Percentiles rank a stretch among this genome's conserved stretches.
Conservation (phyloP, 176 grass and related monocot species). For the Oryza longistaminata region DNA sequence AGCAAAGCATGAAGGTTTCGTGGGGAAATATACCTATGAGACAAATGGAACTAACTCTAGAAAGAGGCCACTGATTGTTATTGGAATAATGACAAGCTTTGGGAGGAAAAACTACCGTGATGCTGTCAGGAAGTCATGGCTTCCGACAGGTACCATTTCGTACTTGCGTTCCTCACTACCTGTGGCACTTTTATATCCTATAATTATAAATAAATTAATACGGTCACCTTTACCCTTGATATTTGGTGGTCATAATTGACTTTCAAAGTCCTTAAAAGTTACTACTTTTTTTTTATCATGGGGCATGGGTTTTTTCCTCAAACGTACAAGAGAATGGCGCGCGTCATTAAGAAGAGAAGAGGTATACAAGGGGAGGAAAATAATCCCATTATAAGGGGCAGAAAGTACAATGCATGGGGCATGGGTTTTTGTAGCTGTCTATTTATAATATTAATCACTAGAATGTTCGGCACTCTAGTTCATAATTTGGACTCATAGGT, state of each 20-base stretch:
- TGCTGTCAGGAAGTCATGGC: conserved; percentile 90
- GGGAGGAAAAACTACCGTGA: conserved; percentile 88
- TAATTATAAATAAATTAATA: conserved; percentile 1
- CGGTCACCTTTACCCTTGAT: background rate
- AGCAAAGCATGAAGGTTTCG: conserved; percentile 77
- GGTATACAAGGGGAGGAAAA: too few species aligned
- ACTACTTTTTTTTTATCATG: background rate
- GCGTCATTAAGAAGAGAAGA: too few species aligned
- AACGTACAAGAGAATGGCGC: too few species aligned
- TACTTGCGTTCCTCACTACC: conserved; percentile 1
- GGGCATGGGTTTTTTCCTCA: background rate
- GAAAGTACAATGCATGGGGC: background rate
- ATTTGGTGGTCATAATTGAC: conserved; percentile 9
- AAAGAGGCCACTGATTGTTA: conserved; percentile 72
- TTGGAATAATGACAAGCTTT: conserved; percentile 91
- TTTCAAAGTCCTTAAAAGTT: conserved; percentile 3
- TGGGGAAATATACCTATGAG: conserved; percentile 72
- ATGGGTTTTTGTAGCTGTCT: background rate
- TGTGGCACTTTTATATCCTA: background rate
- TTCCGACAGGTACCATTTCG: conserved; percentile 70
- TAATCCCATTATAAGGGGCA: too few species aligned
- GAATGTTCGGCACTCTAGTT: conserved; percentile 6
- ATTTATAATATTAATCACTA: conserved; percentile 9
- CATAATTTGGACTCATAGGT: conserved; percentile 4
- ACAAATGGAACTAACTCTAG: conserved; percentile 62